A percentile compares a stretch with the other conserved stretches of the same genome.
phyloP scores from a whole-genome alignment of 768 basidiomycete genomes.

The Xerocomellus intermedius region DNA sequence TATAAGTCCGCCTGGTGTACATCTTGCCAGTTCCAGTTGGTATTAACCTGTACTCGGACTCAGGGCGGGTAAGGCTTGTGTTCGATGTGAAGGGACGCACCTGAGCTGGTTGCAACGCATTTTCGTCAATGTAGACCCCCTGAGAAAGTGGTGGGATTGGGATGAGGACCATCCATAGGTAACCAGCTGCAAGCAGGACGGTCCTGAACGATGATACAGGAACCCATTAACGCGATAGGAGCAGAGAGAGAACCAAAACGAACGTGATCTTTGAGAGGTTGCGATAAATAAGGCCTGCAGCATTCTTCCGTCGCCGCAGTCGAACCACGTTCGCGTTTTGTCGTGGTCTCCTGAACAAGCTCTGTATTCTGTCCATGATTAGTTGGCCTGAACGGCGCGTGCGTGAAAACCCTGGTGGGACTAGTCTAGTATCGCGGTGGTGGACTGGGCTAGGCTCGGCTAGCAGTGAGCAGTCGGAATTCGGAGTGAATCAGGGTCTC shows the following conservation, averaged over 20 bases:
- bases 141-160: conserved; percentile 66
- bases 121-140: conserved; percentile 87
- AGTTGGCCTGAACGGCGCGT: not conserved
- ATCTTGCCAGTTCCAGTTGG: conserved; percentile 89
- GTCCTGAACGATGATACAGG: conserved; percentile 39
- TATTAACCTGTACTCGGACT: conserved; percentile 64
- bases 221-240: not conserved
- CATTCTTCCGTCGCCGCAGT: conserved; percentile 45
- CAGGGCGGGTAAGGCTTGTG: not conserved
- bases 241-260: conserved; percentile 2
- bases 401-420: not conserved
- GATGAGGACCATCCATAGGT: conserved; percentile 81
- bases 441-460: not conserved
- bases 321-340: conserved; percentile 38
- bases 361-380: conserved; percentile 25
- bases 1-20: conserved; percentile 86
- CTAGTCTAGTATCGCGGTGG: not conserved
- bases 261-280: conserved; percentile 34
- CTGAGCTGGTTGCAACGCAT: conserved; percentile 91
- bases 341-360: conserved; percentile 16
- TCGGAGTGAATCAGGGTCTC: conserved; percentile 22
- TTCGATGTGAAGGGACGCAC: conserved; percentile 39
- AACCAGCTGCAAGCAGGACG: conserved; percentile 59
- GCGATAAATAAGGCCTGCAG: conserved; percentile 33
- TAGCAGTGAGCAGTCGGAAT: conserved; percentile 21